phyloP scores from a whole-genome alignment of 1,284 basidiomycete genomes.

The Irpex sp. region DNA sequence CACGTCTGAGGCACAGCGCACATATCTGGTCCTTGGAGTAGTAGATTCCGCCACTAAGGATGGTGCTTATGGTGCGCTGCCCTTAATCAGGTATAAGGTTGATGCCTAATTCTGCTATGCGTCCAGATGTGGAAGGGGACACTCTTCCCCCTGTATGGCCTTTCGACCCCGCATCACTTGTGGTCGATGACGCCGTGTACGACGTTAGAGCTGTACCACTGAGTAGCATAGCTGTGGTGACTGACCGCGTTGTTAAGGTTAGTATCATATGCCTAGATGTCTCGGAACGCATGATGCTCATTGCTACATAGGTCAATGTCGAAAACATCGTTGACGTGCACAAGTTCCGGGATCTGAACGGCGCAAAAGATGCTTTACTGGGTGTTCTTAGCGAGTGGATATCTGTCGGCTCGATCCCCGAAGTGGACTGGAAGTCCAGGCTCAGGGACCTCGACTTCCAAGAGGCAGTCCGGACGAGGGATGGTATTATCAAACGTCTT shows the following conservation, averaged over 20 bases:
- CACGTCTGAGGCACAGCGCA: constrained; percentile 46
- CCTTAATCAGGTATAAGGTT: not conserved
- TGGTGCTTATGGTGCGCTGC: constrained; percentile 45
- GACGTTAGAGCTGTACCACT: constrained; percentile 69
- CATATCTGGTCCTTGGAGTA: constrained; percentile 75
- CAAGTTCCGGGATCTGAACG: constrained; percentile 59
- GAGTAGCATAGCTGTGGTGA: constrained; percentile 78
- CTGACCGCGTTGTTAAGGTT: constrained; percentile 72
- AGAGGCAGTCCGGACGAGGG: constrained; percentile 69
- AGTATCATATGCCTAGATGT: not conserved
- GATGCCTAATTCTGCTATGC: not conserved
- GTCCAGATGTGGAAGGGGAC: constrained; percentile 58
- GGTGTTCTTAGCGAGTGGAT: constrained; percentile 55
- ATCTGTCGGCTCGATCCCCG: constrained; percentile 45
- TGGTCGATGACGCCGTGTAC: constrained; percentile 49
- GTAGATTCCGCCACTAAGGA: constrained; percentile 64
- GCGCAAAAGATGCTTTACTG: constrained; percentile 47
- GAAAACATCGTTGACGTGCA: constrained; percentile 63
- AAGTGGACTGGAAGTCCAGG: constrained; percentile 84
- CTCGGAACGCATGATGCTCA: constrained; percentile 2
- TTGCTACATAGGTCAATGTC: constrained; percentile 57
- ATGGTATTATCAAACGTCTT: constrained; percentile 44
- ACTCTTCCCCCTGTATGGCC: constrained; percentile 78
- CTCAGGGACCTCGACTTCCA: constrained; percentile 91
- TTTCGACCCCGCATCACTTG: constrained; percentile 44